Evolutionary conservation across 148 eudicot genomes (phyloP), one percentile per base, ranked within the genome.

Genomic region (Silene uniflora): DNA sequence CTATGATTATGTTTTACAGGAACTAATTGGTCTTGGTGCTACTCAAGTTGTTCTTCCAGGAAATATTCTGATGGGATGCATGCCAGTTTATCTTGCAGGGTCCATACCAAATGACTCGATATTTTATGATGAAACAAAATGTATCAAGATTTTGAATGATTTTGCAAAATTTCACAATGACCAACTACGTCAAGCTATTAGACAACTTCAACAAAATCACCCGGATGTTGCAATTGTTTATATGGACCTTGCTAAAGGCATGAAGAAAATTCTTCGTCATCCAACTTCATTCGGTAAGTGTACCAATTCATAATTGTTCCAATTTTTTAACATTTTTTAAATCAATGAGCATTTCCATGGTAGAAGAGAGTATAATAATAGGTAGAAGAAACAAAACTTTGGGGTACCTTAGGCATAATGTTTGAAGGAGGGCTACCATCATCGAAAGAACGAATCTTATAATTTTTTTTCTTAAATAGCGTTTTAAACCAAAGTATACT

Each of bases 41-140:
- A 67, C 27, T 23, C 76, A 66, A 66, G 62, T 84, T 6, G 60
- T 77, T 7, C 76, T 84, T 21, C 86, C 86, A 0, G 84, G 86
- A 54, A 81, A 80, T 67, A 80, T 84, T 73, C 79, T 75, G 0
- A 67, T 84, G n/a, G 86, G 86, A 8, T 84, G 86, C 70, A 61
- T 81, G 81, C 69, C 81, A 3, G 19, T 54, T 0, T 80, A 84
- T 58, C 81, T 84, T 1, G 18, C 64, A 0, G 2, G 4, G 23
- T 80, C 25, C 27, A 75, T 18, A 77, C 46, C 81, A 5, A 67
- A 74, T 21, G 79, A 84, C 12, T 0, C 67, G 10, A 22, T 24
- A 0, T 25, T 35, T 24, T 84, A 80, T 56, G 86, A 84, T 42
- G 81, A 75, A 0, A 44, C 77, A 23, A 66, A 81, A 18, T 84